Evolutionary conservation across 306 rosid genomes (phyloP).

Genomic region (Glycine tomentella): DNA sequence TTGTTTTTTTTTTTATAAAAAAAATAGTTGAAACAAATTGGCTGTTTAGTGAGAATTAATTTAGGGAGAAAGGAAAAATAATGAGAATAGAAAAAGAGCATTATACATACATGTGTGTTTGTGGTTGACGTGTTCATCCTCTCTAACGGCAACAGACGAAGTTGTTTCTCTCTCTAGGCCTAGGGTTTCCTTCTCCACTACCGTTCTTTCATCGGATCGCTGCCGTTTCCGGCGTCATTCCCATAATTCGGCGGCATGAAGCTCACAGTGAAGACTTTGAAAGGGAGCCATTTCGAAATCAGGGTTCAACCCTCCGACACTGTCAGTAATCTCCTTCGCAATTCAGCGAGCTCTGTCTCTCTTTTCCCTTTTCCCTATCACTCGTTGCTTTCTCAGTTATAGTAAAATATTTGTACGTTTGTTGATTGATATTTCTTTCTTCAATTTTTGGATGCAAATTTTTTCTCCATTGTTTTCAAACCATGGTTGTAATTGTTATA

Average conservation of each 20-base stretch:
- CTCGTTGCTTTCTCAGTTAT: too few relatives aligned
- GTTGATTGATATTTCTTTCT: not conserved
- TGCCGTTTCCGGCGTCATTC: slow-evolving; percentile 41
- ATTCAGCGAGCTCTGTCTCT: not conserved
- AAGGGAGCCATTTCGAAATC: slow-evolving; percentile 89
- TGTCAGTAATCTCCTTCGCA: slow-evolving; percentile 54
- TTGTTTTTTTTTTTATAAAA: too few relatives aligned
- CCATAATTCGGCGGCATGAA: slow-evolving; percentile 59
- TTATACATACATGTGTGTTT: not conserved
- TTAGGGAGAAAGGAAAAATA: not conserved
- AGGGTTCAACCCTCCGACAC: slow-evolving; percentile 80
- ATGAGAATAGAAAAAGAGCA: not conserved
- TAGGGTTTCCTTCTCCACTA: slow-evolving; percentile 52
- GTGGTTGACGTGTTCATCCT: slow-evolving; percentile 33
- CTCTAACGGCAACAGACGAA: slow-evolving; percentile 36
- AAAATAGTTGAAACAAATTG: too few relatives aligned
- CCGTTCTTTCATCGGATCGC: slow-evolving; percentile 45
- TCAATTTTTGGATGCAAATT: not conserved
- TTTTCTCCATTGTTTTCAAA: not conserved
- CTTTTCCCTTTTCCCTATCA: not conserved
- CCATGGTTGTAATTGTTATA: not conserved
- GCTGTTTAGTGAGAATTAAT: not conserved
- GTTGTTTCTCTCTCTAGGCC: slow-evolving; percentile 26
- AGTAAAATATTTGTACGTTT: too few relatives aligned
- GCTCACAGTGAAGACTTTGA: slow-evolving; percentile 88